Evolutionary conservation across 169 alveolate species (phyloP), one percentile per base, ranked within the genome.

Genomic region (Fabrea salina): DNA sequence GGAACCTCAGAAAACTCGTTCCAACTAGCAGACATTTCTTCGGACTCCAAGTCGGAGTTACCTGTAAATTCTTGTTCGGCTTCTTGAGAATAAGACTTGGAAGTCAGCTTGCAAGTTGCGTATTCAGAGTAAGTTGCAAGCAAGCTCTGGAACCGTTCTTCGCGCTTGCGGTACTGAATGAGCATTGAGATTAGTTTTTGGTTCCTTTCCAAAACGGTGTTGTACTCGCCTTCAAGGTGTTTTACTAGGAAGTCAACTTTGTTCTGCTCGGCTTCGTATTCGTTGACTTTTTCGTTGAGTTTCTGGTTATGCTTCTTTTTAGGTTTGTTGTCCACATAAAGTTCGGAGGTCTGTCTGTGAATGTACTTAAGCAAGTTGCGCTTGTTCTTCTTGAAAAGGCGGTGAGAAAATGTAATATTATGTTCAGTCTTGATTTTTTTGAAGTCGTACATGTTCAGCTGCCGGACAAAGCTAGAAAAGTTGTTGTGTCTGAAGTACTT

Each of bases 401-500:
- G 74, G 35, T 67, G 78, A 5, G 35, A 39, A 41, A 41, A 33
- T 11, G 6, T 13, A 39, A n/a, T 13, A 33, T 16, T 67, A 25
- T 5, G 54, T 3, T 22, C 71, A 70, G 51, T 54, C 59, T 83
- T 68, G 58, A 66, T 51, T 51, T 75, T 75, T 44, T 57, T 44
- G 44, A 75, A 75, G 16, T 75, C 82, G 32, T 75, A 75, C 82
- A 75, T 75, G 44, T 75, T 75, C 30, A 75, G 50, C 44, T 75
- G 49, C 43, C 82, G 35, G 6, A 75, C 43, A 27, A 75, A 75
- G 5, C 71, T 47, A 39, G 75, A 33, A 30, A 75, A 57, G 44
- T 75, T 53, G 25, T 51, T 59, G 35, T 75, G 82, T 51, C 57
- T 75, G 37, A 75, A 75, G 50, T 56, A 64, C 8, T 32, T 56